Evolutionary conservation across 2,329 filamentous ascomycete species (phyloP).

Genomic region (Zelopaecilomyces penicillatus): DNA sequence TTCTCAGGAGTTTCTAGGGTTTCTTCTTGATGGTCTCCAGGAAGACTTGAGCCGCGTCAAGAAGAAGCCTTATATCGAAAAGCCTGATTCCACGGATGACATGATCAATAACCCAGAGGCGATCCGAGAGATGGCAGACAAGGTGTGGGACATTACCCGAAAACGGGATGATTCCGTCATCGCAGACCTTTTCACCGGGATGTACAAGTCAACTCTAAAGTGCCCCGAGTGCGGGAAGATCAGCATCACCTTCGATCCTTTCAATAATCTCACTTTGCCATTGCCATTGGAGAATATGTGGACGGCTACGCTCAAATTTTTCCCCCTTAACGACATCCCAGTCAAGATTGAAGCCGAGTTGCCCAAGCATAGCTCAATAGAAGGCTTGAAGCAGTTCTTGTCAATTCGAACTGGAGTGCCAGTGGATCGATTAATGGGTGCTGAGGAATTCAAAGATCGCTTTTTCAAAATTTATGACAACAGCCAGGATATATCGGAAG

Average conservation of each 20-base stretch:
- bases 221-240: slow-evolving; percentile 89
- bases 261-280: slow-evolving; percentile 87
- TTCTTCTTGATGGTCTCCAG: slow-evolving; percentile 86
- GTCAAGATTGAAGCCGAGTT: slow-evolving; percentile 70
- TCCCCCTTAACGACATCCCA: slow-evolving; percentile 64
- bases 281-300: slow-evolving; percentile 81
- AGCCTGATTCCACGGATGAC: slow-evolving; percentile 94
- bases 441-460: slow-evolving; percentile 72
- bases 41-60: slow-evolving; percentile 90
- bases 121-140: slow-evolving; percentile 75
- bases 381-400: slow-evolving; percentile 59
- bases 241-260: slow-evolving; percentile 97
- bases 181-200: slow-evolving; percentile 89
- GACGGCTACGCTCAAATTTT: slow-evolving; percentile 65
- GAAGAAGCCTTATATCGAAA: slow-evolving; percentile 96
- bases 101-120: slow-evolving; percentile 78
- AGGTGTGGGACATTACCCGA: slow-evolving; percentile 87
- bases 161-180: slow-evolving; percentile 91
- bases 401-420: slow-evolving; percentile 60
- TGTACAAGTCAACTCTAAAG: slow-evolving; percentile 96
- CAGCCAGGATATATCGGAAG: slow-evolving; percentile 56
- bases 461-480: slow-evolving; percentile 86
- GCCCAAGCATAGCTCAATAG: slow-evolving; percentile 65
- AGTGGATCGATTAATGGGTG: slow-evolving; percentile 60
- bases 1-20: slow-evolving; percentile 93